Evolutionary conservation across 495 filamentous ascomycete species (phyloP), one percentile per base, ranked within the genome.

Genomic region (Lasiosphaeria hispida): DNA sequence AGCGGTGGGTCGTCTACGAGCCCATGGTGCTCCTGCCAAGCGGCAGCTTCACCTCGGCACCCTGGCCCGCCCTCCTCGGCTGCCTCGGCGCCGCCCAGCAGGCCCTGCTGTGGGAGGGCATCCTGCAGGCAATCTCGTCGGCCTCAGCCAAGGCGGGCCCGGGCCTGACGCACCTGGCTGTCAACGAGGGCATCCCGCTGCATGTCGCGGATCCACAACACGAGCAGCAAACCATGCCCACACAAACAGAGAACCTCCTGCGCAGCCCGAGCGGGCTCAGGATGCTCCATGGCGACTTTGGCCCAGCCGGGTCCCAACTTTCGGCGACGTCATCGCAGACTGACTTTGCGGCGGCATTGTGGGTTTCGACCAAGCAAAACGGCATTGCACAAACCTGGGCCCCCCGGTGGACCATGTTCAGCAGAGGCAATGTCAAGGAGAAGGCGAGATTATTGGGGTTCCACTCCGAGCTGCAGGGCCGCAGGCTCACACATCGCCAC

Each of bases 351-450:
- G 42, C 64, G 11, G 87, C 89, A 0, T 86, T 95, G 61, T 97
- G 91, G 90, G 84, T 84, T 4, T 82, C 82, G 0, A 80, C 84
- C 6, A 81, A 75, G 19, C 92, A 96, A 67, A 89, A 93, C 66
- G 85, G 85, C 8, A 87, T 97, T 49, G 66, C 71, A n/a, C 92
- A 97, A 71, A 86, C 78, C 33, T 97, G 92, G 92, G 85, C 91
- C 4, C 92, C 92, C 11, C 71, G 83, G 0, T 89, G 90, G 72
- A 96, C 90, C 11, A 96, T 97, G 92, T 97, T 97, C 68, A 88
- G 83, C 7, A 80, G 90, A 1, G 92, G 92, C 8, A 96, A 96
- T 65, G 72, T 96, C 47, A 86, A 80, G n/a, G 92, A 97, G 71
- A 97, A 97, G 64, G 83, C 87, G 0, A 77, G 92, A 9, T 70